Base-by-base conservation (phyloP, 2,329 filamentous ascomycete genomes). In the Aspergillus arachidicola region DNA sequence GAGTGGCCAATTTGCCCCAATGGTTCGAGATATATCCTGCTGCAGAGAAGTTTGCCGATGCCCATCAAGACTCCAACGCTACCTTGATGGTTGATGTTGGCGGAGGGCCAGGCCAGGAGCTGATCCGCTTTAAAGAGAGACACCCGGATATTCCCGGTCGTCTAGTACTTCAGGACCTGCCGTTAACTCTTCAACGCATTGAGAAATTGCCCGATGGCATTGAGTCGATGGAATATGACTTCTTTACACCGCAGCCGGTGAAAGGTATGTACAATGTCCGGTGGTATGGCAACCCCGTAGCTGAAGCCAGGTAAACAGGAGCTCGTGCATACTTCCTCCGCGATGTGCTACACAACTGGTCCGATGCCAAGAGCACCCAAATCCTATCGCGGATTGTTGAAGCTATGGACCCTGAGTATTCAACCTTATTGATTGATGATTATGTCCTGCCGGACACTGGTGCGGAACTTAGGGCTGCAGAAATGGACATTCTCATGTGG, bases 121-220 rank as follows among this genome's bases (percentile, higher is more conserved):
- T 80, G 23, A 63, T 67, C 7, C 70, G 75, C 45, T 78, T 82
- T 63, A 72, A 61, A 11, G 60, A 68, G 0, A 75, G 77, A 50
- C 74, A 77, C 54, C 77, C 80, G 0, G 58, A 77, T 0, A 67
- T 73, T 0, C 75, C 78, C 0, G 83, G 83, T 6, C 72, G 75
- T 7, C 71, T 85, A 1, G 68, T 85, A 0, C 69, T 85, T 0
- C 82, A 86, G 65, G 84, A 85, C 64, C 73, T 82, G 3, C 75
- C 78, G 0, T 66, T 73, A 3, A 79, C 83, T 21, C 59, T 75
- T 58, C 65, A 71, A 56, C 61, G 66, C 2, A 60, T 63, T 55
- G 38, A 63, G 2, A 51, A 63, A 23, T 26, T 68, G 14, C 57
- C 66, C 19, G 59, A 57, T 2, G 59, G 61, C 2, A 68, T 75